A percentile compares a stretch with the other conserved stretches of the same genome.
These are phyloP conservation scores for Diutina sp. DNA, from an alignment of 1,139 yeast genomes.

Conservation along the genomic window DNA sequence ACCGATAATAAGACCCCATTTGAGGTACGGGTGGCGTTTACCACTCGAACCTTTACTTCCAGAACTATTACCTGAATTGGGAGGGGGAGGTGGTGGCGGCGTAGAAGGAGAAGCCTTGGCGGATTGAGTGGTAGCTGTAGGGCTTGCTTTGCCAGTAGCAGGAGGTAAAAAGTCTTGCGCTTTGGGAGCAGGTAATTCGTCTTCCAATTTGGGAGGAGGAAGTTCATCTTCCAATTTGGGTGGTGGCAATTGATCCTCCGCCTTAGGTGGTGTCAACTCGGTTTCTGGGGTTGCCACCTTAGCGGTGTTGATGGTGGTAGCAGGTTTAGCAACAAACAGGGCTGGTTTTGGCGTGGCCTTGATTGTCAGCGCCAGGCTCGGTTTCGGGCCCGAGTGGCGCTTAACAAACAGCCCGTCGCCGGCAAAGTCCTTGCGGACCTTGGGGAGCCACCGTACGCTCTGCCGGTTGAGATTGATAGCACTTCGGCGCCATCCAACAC, in stretches of 20 bases:
- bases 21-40: constrained; percentile 9
- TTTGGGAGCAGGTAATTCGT: not conserved
- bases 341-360: not conserved
- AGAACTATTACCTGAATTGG: not conserved
- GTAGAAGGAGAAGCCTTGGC: not conserved
- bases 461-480: not conserved
- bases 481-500: not conserved
- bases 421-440: not conserved
- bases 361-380: not conserved
- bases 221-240: not conserved
- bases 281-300: not conserved
- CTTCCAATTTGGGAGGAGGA: not conserved
- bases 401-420: not conserved
- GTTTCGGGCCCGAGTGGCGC: not conserved
- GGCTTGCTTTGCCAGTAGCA: not conserved
- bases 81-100: not conserved
- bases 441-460: not conserved
- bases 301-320: not conserved
- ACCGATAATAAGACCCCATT: constrained; percentile 18
- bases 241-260: not conserved
- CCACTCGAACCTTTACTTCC: not conserved
- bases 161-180: not conserved
- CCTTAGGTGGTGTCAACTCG: not conserved
- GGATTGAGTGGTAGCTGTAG: not conserved
- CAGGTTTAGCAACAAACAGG: not conserved